phyloP scores from a whole-genome alignment of 129 eudicot genomes.

The Helianthus tuberosus region DNA sequence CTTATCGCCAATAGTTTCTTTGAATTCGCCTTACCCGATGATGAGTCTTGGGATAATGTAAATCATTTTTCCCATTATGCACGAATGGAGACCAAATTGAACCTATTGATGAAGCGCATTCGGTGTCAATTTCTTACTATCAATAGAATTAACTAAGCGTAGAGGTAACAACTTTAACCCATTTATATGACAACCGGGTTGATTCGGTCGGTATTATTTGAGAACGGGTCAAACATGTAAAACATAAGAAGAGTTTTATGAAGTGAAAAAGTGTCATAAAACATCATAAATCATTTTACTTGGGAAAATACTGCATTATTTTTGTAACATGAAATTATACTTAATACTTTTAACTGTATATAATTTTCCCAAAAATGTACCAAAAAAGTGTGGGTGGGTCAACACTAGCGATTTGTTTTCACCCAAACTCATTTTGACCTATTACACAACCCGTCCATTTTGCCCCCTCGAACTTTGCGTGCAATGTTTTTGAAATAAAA shows the following conservation, averaged over 20 bases:
- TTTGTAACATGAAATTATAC: not conserved
- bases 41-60: conserved; percentile 78
- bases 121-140: not conserved
- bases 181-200: not conserved
- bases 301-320: not conserved
- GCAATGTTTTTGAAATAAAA: not conserved
- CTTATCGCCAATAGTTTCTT: not conserved
- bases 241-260: not conserved
- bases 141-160: not conserved
- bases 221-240: not conserved
- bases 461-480: not conserved
- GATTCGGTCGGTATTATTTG: not conserved
- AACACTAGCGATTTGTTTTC: not conserved
- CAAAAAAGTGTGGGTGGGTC: not conserved
- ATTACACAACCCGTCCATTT: not conserved
- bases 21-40: conserved; percentile 61
- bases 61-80: conserved; percentile 81
- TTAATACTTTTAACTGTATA: not conserved
- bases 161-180: conserved; percentile 5
- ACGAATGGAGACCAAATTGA: conserved; percentile 77
- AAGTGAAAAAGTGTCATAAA: not conserved
- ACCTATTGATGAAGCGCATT: conserved; percentile 40
- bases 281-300: not conserved
- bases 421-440: not conserved
- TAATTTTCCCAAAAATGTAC: not conserved